Conservation (phyloP, 148 eudicot genomes). For the Nyssa sinensis region DNA sequence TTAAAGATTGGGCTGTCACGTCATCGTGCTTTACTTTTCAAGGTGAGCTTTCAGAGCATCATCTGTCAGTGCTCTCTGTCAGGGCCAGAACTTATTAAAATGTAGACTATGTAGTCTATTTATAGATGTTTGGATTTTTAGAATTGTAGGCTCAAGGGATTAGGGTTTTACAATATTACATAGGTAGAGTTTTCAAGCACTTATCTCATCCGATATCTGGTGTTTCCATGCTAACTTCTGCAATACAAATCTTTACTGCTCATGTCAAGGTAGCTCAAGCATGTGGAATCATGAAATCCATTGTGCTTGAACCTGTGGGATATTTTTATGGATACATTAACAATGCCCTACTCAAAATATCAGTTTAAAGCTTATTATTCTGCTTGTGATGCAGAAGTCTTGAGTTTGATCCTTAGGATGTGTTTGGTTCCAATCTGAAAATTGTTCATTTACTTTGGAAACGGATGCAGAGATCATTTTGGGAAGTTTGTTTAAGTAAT, state of each 20-base stretch:
- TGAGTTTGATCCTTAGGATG: neutral
- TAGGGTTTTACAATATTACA: neutral
- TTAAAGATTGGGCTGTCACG: constrained; percentile 82
- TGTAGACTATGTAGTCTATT: neutral
- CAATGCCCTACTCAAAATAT: neutral
- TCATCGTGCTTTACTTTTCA: constrained; percentile 96
- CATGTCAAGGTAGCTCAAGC: neutral
- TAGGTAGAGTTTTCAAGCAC: neutral
- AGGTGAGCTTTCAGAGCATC: constrained; percentile 50
- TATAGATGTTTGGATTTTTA: neutral
- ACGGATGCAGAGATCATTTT: neutral
- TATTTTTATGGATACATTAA: neutral
- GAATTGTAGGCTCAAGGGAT: neutral
- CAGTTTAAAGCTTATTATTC: neutral
- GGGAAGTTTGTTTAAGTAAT: neutral
- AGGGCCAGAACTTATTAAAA: neutral
- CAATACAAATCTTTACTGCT: neutral
- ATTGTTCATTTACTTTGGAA: neutral
- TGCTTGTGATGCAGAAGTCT: neutral
- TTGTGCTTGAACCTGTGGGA: neutral
- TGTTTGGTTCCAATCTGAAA: neutral
- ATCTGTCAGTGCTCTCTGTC: constrained; percentile 2
- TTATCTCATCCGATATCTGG: neutral
- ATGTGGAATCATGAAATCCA: neutral
- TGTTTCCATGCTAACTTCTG: neutral